Evolutionary conservation across 768 basidiomycete genomes (phyloP), one percentile per base, ranked within the genome.

Genomic region (Rhizopogon roseolus): DNA sequence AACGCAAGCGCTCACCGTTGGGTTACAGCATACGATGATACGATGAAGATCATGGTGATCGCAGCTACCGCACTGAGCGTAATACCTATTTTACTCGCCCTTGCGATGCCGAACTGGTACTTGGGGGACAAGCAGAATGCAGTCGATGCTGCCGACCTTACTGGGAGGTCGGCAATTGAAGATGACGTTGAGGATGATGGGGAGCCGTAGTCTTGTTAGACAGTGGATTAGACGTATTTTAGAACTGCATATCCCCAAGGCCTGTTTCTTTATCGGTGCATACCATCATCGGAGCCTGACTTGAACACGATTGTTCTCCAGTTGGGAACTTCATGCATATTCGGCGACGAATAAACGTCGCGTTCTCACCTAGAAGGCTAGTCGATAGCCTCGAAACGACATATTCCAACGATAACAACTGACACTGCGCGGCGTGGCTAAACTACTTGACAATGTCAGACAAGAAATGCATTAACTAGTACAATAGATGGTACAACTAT

Each of bases 101-200:
- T 87, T 59, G 69, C 81, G 51, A 83, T 87, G 73, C 80, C 81
- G 13, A 72, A 88, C 61, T 85, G 81, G 76, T 76, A 80, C 55
- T 81, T 93, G 49, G 82, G 83, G 14, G 81, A 87, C 60, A 72
- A 70, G 40, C 88, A 90, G 67, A 90, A 89, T 64, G 85, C 86
- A 0, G 77, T 86, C 14, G 86, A 89, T 28, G 45, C 50, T 6
- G 55, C 53, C 25, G 60, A 66, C 53, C 39, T 66, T n/a, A 57
- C 60, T 1, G 60, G 65, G 34, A 60, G 57, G 36, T 6, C 25
- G 19, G 36, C 19, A 10, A 11, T 34, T 8, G 51, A 50, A 16
- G 51, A 32, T 7, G 51, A 37, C 3, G 48, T n/a, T 3, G 13
- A 17, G 7, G 29, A 11, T 22, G 46, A 34, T 6, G 46, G 16